Evolutionary conservation across 352 stramenopile genomes (phyloP).

Genomic region (Phytophthora quininea): DNA sequence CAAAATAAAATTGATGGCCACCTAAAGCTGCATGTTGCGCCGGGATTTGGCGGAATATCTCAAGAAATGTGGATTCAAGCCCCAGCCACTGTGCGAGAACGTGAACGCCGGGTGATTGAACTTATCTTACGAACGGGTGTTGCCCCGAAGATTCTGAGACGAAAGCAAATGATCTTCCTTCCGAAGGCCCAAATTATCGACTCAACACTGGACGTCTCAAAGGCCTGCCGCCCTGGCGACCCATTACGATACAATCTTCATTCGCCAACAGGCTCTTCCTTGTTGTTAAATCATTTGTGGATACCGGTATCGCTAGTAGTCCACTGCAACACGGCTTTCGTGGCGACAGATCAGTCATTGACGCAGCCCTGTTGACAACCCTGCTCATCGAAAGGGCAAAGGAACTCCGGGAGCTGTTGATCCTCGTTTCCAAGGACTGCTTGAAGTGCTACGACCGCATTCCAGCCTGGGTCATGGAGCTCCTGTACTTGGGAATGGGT

Average conservation of each 20-base stretch:
- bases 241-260: background rate
- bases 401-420: background rate
- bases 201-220: background rate
- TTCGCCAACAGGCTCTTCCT: background rate
- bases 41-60: background rate
- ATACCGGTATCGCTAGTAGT: background rate
- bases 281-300: conserved; percentile 6
- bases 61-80: background rate
- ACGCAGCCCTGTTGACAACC: background rate
- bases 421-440: conserved; percentile 7
- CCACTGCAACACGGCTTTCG: conserved; percentile 12
- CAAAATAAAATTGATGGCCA: background rate
- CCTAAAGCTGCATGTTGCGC: background rate
- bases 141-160: background rate
- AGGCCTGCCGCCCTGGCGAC: background rate
- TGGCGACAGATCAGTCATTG: background rate
- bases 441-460: conserved; percentile 15
- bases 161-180: background rate
- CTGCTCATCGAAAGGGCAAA: background rate
- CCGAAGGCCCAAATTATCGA: background rate
- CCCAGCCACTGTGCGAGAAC: background rate
- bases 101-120: background rate
- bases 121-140: background rate
- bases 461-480: conserved; percentile 5
- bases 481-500: conserved; percentile 4